These are phyloP conservation scores for Eucalyptus grandis DNA, from an alignment of 345 rosid species.

Conservation along the genomic window DNA sequence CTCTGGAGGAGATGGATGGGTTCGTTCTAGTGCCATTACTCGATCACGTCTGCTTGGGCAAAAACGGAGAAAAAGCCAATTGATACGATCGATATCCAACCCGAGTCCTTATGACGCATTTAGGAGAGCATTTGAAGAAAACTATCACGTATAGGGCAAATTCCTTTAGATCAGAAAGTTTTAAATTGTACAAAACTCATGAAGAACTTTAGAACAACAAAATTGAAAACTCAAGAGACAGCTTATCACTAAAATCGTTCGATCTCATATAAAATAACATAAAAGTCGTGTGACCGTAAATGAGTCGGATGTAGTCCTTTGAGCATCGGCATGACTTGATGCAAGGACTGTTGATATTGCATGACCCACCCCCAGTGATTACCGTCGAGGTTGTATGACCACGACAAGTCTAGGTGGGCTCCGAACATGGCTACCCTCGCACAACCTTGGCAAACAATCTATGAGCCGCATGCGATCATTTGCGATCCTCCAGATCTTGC, in stretches of 20 bases:
- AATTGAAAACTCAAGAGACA: not conserved
- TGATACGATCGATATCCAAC: not conserved
- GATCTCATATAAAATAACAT: not conserved
- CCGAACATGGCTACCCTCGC: not conserved
- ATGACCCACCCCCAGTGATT: not conserved
- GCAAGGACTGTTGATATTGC: not conserved
- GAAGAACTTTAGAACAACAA: not conserved
- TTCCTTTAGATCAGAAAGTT: not conserved
- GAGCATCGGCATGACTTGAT: not conserved
- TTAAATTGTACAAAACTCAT: not conserved
- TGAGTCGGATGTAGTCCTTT: not conserved
- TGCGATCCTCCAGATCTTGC: not conserved
- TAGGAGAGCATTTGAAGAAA: not conserved
- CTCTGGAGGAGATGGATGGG: not conserved
- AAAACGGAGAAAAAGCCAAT: not conserved
- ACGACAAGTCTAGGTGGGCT: not conserved
- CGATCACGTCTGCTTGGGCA: not conserved
- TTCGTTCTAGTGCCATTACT: not conserved
- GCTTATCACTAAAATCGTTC: accelerated
- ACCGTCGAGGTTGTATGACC: not conserved
- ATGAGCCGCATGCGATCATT: not conserved
- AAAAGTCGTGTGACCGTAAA: accelerated
- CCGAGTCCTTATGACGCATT: not conserved
- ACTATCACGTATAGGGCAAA: not conserved
- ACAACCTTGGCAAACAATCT: not conserved